Percentiles rank a stretch among this genome's conserved stretches.
Evolutionary conservation across 805 yeast genomes (phyloP).

Genomic region (Ogataea haglerorum): DNA sequence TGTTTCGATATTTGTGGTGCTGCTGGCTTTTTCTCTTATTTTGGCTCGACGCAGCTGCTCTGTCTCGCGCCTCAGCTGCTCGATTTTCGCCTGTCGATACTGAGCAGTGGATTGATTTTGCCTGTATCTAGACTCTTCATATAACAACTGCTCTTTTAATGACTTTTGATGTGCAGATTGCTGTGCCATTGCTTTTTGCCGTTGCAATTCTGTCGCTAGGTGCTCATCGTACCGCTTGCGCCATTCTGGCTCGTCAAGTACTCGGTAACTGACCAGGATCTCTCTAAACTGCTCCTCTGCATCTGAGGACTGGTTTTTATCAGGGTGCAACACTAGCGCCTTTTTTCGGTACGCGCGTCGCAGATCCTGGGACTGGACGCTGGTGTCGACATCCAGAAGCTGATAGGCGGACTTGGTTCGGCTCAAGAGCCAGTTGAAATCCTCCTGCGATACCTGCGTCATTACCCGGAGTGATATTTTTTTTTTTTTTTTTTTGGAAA

Average conservation of each 20-base stretch:
- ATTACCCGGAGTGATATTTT: constrained; percentile 9
- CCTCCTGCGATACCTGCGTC: constrained; percentile 12
- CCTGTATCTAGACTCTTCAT: constrained; percentile 31
- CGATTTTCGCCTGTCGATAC: constrained; percentile 17
- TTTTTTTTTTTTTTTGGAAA: background rate
- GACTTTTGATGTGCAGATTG: constrained; percentile 14
- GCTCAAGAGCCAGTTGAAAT: constrained; percentile 21
- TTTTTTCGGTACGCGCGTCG: constrained; percentile 30
- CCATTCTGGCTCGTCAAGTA: constrained; percentile 20
- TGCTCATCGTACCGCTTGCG: constrained; percentile 23
- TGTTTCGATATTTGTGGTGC: background rate
- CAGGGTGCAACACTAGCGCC: constrained; percentile 35
- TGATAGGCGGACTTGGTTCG: constrained; percentile 18
- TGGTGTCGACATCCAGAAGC: constrained; percentile 8
- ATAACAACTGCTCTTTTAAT: constrained; percentile 29
- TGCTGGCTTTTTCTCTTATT: constrained; percentile 10
- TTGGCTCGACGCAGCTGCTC: constrained; percentile 14
- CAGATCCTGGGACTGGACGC: constrained; percentile 2
- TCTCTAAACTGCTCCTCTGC: constrained; percentile 30
- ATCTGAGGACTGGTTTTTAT: constrained; percentile 29
- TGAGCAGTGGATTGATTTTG: constrained; percentile 1
- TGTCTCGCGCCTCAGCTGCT: constrained; percentile 18
- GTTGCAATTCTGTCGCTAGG: constrained; percentile 4
- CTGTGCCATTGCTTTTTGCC: background rate
- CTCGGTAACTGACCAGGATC: constrained; percentile 26